phyloP scores from a whole-genome alignment of 352 stramenopile genomes.

The Globisporangium spiculum region DNA sequence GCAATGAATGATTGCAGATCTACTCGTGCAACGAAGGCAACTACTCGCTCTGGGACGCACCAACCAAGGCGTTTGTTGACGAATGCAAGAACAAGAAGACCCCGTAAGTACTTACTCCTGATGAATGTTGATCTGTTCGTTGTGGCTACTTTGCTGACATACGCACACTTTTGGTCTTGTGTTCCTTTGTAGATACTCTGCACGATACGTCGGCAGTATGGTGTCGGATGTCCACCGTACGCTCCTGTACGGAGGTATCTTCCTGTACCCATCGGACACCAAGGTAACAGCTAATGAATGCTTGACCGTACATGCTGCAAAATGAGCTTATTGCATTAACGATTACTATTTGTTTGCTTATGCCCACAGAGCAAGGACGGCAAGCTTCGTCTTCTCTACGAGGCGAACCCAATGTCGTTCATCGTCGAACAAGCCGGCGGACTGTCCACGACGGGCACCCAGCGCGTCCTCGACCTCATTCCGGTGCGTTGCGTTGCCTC shows the following conservation, averaged over 20 bases:
- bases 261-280: conserved; percentile 96
- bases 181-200: conserved; percentile 62
- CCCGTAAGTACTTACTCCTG: conserved; percentile 39
- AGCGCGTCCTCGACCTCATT: conserved; percentile 93
- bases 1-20: conserved; percentile 47
- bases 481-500: conserved; percentile 62
- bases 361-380: conserved; percentile 52
- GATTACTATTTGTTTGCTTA: background rate
- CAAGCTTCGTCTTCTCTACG: conserved; percentile 98
- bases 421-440: conserved; percentile 98
- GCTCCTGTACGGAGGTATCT: conserved; percentile 98
- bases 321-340: background rate
- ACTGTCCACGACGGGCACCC: conserved; percentile 92
- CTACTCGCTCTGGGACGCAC: conserved; percentile 92
- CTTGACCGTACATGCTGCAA: background rate
- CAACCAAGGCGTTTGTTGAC: conserved; percentile 88
- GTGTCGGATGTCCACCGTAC: conserved; percentile 99
- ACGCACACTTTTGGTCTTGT: background rate
- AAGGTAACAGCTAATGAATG: conserved; percentile 63
- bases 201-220: conserved; percentile 98
- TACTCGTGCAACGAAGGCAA: conserved; percentile 99
- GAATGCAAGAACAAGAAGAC: conserved; percentile 81
- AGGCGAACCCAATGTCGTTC: conserved; percentile 99
- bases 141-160: background rate
- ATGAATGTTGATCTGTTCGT: background rate